A percentile compares a stretch with the other conserved stretches of the same genome.
These are phyloP conservation scores for Mucor racemosus DNA, from an alignment of 371 early-diverging fungal species.

Conservation along the genomic window DNA sequence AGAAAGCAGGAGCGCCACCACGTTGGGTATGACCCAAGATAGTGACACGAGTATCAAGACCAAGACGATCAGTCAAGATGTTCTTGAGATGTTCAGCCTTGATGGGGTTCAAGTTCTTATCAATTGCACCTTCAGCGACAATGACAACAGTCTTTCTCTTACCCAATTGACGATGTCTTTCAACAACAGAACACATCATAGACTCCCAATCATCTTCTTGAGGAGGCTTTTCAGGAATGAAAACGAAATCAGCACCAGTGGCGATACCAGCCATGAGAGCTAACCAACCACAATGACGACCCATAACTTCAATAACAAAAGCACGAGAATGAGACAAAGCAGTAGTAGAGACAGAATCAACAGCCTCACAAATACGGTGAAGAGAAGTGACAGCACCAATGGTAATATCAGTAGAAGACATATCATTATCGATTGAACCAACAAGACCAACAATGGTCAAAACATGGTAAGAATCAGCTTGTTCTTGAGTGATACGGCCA, in stretches of 20 bases:
- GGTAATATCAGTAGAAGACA: slow-evolving; percentile 96
- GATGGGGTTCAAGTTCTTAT: slow-evolving; percentile 89
- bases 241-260: slow-evolving; percentile 95
- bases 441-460: slow-evolving; percentile 97
- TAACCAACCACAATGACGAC: slow-evolving; percentile 99
- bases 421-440: slow-evolving; percentile 97
- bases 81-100: slow-evolving; percentile 86
- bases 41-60: slow-evolving; percentile 95
- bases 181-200: slow-evolving; percentile 78
- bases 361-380: slow-evolving; percentile 96
- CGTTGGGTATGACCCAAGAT: slow-evolving; percentile 99
- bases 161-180: slow-evolving; percentile 80
- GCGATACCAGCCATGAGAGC: slow-evolving; percentile 92
- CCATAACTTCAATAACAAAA: slow-evolving; percentile 99
- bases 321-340: slow-evolving; percentile 97
- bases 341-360: slow-evolving; percentile 95
- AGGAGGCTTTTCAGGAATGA: slow-evolving; percentile 97
- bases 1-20: slow-evolving; percentile 95
- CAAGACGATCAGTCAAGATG: slow-evolving; percentile 76
- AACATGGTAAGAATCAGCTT: slow-evolving; percentile 62
- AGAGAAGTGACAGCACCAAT: slow-evolving; percentile 97
- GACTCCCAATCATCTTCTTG: slow-evolving; percentile 86
- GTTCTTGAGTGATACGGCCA: slow-evolving; percentile 60
- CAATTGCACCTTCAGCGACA: slow-evolving; percentile 98
- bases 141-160: slow-evolving; percentile 95